Evolutionary conservation across 495 filamentous ascomycete species (phyloP).

Genomic region (Jackrogersella minutella): DNA sequence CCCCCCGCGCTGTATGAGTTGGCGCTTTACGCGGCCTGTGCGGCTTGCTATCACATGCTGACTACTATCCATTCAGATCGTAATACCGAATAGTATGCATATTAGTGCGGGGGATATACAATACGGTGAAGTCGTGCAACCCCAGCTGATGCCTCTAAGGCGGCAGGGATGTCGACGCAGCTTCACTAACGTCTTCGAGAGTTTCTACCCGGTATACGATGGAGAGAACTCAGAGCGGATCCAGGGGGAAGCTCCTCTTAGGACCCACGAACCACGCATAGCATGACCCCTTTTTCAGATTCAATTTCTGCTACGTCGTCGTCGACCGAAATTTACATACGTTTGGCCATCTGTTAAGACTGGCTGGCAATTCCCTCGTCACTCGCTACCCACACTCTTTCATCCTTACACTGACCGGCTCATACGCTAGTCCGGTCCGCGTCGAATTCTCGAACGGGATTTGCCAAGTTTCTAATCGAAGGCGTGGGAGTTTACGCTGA

Average conservation of each 20-base stretch:
- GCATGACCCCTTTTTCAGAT: not conserved
- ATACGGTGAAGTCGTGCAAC: conserved; percentile 26
- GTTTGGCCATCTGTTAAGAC: conserved; percentile 23
- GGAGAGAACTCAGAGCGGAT: not conserved
- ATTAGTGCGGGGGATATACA: conserved; percentile 34
- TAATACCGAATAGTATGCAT: conserved; percentile 26
- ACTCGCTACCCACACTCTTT: not conserved
- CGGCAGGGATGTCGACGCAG: conserved; percentile 17
- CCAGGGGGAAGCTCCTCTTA: not conserved
- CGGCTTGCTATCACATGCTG: conserved; percentile 35
- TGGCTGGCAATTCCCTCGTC: not conserved
- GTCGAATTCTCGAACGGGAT: conserved; percentile 19
- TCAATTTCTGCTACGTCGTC: not conserved
- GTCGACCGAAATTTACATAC: not conserved
- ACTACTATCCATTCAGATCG: conserved; percentile 22
- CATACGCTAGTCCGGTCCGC: conserved; percentile 18
- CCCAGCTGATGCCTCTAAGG: conserved; percentile 14
- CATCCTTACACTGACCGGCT: conserved; percentile 25
- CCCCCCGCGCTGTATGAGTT: conserved; percentile 19
- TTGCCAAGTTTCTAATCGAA: conserved; percentile 24
- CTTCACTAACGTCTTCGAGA: conserved; percentile 27
- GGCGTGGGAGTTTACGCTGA: conserved; percentile 30
- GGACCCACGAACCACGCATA: not conserved
- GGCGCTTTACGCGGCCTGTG: conserved; percentile 36
- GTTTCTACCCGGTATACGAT: not conserved